phyloP scores from a whole-genome alignment of 768 basidiomycete species.

The Obba rivulosa region DNA sequence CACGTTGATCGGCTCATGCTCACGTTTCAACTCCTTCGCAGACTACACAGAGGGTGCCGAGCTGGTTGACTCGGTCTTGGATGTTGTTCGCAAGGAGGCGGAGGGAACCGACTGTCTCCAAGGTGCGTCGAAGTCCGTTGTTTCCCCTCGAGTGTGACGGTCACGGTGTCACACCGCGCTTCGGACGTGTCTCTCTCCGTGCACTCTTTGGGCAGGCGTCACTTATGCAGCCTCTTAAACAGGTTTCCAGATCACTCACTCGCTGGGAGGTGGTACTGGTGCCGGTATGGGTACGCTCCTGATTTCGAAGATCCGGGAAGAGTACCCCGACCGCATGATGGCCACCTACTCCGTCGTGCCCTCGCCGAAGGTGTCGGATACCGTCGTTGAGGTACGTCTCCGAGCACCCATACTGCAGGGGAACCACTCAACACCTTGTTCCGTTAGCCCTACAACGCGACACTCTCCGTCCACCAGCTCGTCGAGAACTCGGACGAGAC shows the following conservation, averaged over 20 bases:
- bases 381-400: constrained; percentile 80
- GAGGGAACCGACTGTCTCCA: constrained; percentile 97
- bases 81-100: constrained; percentile 98
- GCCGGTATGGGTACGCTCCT: constrained; percentile 99
- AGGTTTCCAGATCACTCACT: constrained; percentile 99
- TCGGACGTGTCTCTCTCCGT: constrained; percentile 4
- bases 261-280: constrained; percentile 97
- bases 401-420: neutral
- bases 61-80: constrained; percentile 95
- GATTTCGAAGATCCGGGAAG: constrained; percentile 98
- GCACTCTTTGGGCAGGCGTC: constrained; percentile 11
- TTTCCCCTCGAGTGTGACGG: neutral
- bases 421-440: neutral
- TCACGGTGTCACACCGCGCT: neutral
- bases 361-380: constrained; percentile 95
- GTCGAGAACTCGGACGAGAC: constrained; percentile 99
- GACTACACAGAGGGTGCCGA: constrained; percentile 97
- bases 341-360: constrained; percentile 99
- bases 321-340: constrained; percentile 99
- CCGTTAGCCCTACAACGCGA: constrained; percentile 91
- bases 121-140: constrained; percentile 43
- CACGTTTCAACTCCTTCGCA: constrained; percentile 20
- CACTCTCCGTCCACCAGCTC: constrained; percentile 95
- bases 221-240: constrained; percentile 4
- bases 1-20: constrained; percentile 14